A percentile compares a stretch with the other conserved stretches of the same genome.
Evolutionary conservation across 1,139 yeast genomes (phyloP).

Genomic region (Suhomyces coccinellae): DNA sequence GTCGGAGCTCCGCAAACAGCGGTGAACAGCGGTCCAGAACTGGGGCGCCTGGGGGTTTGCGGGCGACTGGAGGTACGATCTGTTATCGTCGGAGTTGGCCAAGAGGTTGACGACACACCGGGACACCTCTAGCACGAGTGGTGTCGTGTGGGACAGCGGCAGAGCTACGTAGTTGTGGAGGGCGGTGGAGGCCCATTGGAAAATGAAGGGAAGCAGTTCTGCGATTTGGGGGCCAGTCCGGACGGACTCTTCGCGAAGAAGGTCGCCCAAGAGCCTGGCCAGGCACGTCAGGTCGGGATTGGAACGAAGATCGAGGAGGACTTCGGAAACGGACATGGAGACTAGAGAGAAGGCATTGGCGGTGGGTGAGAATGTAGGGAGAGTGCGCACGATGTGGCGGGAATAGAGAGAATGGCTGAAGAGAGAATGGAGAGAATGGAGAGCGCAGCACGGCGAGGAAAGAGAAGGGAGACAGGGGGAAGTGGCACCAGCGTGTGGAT

Average conservation of each 20-base stretch:
- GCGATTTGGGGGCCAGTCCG: conserved; percentile 19
- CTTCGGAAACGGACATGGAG: conserved; percentile 7
- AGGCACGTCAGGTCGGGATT: conserved; percentile 3
- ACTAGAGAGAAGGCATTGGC: conserved; percentile 1
- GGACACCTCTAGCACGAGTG: conserved; percentile 8
- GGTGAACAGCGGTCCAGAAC: conserved; percentile 23
- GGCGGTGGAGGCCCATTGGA: conserved; percentile 12
- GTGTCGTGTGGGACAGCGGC: neutral
- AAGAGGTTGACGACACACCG: conserved; percentile 31
- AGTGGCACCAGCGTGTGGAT: no score
- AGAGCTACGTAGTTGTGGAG: conserved; percentile 10
- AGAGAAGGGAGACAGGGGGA: no score
- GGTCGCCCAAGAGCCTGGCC: conserved; percentile 24
- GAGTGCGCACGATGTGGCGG: neutral
- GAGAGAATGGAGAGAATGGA: neutral
- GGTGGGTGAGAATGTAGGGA: neutral
- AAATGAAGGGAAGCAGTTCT: conserved; percentile 10
- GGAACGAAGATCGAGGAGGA: conserved; percentile 5
- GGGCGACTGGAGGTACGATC: conserved; percentile 22
- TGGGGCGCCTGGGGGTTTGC: conserved; percentile 8
- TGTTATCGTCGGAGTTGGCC: conserved; percentile 40
- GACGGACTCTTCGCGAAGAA: conserved; percentile 27
- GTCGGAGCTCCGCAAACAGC: conserved; percentile 2
- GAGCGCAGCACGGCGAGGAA: neutral
- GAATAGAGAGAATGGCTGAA: neutral